Evolutionary conservation across 805 yeast genomes (phyloP).

Genomic region (Candida odintsovae): DNA sequence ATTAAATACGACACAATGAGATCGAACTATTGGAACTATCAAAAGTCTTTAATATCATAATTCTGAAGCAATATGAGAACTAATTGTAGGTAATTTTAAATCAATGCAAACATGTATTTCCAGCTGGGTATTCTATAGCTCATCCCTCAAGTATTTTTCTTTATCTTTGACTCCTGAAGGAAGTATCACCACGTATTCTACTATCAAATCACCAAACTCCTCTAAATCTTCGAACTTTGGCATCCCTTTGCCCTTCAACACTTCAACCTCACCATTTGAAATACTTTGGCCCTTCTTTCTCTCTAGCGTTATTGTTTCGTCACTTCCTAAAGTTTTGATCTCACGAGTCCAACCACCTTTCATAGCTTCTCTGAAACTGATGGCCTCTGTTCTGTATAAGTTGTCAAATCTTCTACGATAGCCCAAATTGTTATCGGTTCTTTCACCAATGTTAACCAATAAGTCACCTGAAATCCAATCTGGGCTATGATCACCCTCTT

Average conservation of each 20-base stretch:
- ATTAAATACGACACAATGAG: conserved; percentile 57
- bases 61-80: neutral
- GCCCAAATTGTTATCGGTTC: conserved; percentile 57
- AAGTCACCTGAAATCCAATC: conserved; percentile 81
- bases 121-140: conserved; percentile 11
- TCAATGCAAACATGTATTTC: neutral
- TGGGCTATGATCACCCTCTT: conserved; percentile 83
- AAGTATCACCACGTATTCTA: conserved; percentile 42
- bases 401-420: conserved; percentile 73
- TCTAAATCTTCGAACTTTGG: conserved; percentile 50
- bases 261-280: conserved; percentile 65
- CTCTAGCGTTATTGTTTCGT: conserved; percentile 34
- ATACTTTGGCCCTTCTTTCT: conserved; percentile 51
- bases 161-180: conserved; percentile 32
- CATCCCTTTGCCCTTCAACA: conserved; percentile 78
- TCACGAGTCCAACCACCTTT: conserved; percentile 76
- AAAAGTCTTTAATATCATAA: conserved; percentile 18
- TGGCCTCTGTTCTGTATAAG: conserved; percentile 75
- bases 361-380: conserved; percentile 66
- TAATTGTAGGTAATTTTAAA: neutral
- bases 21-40: conserved; percentile 54
- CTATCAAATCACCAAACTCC: conserved; percentile 47
- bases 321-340: conserved; percentile 46
- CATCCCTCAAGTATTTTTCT: conserved; percentile 16
- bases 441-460: conserved; percentile 54